A percentile compares a stretch with the other conserved stretches of the same genome.
Conservation (phyloP, 78 protist genomes). For the Chrysochromulina parva region DNA sequence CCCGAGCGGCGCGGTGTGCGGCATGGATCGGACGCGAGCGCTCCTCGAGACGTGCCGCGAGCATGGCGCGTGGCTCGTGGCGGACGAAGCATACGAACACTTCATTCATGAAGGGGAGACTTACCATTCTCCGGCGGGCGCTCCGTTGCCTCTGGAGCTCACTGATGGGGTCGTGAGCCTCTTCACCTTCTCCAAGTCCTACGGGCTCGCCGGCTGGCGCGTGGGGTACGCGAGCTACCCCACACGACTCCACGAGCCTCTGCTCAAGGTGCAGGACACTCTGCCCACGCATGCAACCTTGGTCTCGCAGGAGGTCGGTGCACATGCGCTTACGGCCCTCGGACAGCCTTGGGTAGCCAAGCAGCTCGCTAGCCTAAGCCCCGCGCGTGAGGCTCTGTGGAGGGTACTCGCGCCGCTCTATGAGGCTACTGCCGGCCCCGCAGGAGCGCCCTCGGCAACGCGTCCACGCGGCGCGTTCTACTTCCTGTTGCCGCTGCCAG, state of each 20-base stretch:
- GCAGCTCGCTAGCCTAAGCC: background rate
- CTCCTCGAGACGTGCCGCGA: background rate
- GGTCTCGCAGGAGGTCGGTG: background rate
- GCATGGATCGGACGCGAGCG: background rate
- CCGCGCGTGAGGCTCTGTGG: background rate
- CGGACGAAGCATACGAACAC: conserved; percentile 42
- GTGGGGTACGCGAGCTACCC: conserved; percentile 38
- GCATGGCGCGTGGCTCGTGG: conserved; percentile 20
- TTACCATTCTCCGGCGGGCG: too few species aligned
- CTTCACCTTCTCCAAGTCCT: conserved; percentile 5
- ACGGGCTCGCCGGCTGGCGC: conserved; percentile 42
- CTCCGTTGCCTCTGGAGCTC: too few species aligned
- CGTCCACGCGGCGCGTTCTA: background rate
- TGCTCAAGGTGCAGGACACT: conserved; percentile 46
- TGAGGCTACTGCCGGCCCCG: too few species aligned
- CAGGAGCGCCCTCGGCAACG: too few species aligned
- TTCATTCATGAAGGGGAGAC: background rate
- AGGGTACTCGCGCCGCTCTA: background rate
- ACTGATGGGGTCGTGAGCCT: background rate
- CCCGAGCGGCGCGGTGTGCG: conserved; percentile 1
- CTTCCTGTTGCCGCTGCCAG: background rate
- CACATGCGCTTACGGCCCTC: background rate
- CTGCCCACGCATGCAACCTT: background rate
- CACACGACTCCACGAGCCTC: background rate
- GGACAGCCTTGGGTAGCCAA: conserved; percentile 16